phyloP scores from a whole-genome alignment of 441 rosid species.

The Breynia disticha region DNA sequence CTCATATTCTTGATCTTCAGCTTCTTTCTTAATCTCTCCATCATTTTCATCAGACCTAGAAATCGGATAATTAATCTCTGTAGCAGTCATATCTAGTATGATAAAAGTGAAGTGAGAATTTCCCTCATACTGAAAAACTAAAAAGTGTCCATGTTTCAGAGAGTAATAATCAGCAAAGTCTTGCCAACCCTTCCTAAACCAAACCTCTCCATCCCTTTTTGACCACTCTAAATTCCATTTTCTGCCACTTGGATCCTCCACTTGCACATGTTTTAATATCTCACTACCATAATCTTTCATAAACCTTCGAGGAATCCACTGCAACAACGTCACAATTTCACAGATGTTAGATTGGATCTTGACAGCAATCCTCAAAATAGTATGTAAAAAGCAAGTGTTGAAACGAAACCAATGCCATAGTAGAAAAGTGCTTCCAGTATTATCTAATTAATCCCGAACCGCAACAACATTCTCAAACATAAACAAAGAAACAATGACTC shows the following conservation, averaged over 20 bases:
- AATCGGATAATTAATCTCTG: constrained; percentile 9
- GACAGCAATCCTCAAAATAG: too few relatives aligned
- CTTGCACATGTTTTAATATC: constrained; percentile 7
- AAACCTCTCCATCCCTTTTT: constrained; percentile 22
- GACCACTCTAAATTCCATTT: constrained; percentile 21
- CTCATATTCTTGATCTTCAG: not conserved
- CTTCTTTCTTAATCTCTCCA: not conserved
- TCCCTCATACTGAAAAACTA: constrained; percentile 27
- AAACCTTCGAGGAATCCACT: constrained; percentile 20
- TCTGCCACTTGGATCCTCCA: constrained; percentile 20
- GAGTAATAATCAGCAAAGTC: constrained; percentile 32
- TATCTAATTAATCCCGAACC: too few relatives aligned
- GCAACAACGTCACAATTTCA: not conserved
- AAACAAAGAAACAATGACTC: not conserved
- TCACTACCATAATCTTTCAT: constrained; percentile 15
- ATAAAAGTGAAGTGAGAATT: constrained; percentile 17
- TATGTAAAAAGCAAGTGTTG: too few relatives aligned
- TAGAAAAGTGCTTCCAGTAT: too few relatives aligned
- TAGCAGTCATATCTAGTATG: constrained; percentile 20
- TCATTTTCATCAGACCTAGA: not conserved
- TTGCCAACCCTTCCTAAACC: constrained; percentile 45
- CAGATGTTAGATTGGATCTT: not conserved
- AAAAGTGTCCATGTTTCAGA: constrained; percentile 21
- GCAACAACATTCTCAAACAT: too few relatives aligned
- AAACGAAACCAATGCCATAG: too few relatives aligned